Evolutionary conservation across 75 land plant genomes (phyloP), one percentile per base, ranked within the genome.

Genomic region (Sequoia sempervirens): DNA sequence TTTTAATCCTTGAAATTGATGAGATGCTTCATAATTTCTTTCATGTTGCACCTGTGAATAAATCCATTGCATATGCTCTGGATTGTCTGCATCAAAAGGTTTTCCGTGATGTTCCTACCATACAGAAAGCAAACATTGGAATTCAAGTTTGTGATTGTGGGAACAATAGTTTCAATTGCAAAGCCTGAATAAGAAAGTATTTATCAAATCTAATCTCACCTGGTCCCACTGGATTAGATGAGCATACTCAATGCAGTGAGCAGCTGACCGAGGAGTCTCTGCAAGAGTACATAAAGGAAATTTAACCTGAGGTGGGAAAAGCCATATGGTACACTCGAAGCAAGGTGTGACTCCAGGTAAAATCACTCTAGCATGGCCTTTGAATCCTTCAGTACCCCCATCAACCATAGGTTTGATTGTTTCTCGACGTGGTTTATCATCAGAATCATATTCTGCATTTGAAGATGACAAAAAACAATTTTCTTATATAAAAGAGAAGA

Each of bases 181-280:
- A 76, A 64, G 75, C 15, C 81, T 82, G 45, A 17, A 61, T 52
- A 70, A 54, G 66, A 14, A 41, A 40, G 28, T 52, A 17, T 79
- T 80, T 40, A 36, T 47, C 5, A 37, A 43, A 79, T 75, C 30
- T 28, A 43, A 86, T 17, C 32, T 3, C 85, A 96, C 99, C 99
- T 98, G 95, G 84, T 91, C 92, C 99, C 99, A 98, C 72, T 96
- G 93, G 30, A 98, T 98, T 84, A 98, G 88, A 83, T 98, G 99
- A 70, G 96, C 99, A 89, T 96, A 98, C 80, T 98, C 99, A 79
- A 98, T 98, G 85, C 99, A 98, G 85, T 98, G 99, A 79, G 98
- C 99, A 83, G 99, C 92, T 78, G 95, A 93, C 80, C 99, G 90
- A 40, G 99, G 99, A 5, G 99, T 98, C 84, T 98, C 99, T 34